A percentile compares a stretch with the other conserved stretches of the same genome.
These are phyloP conservation scores for Quercus aquifolioides DNA, from an alignment of 306 rosid genomes.

Conservation along the genomic window DNA sequence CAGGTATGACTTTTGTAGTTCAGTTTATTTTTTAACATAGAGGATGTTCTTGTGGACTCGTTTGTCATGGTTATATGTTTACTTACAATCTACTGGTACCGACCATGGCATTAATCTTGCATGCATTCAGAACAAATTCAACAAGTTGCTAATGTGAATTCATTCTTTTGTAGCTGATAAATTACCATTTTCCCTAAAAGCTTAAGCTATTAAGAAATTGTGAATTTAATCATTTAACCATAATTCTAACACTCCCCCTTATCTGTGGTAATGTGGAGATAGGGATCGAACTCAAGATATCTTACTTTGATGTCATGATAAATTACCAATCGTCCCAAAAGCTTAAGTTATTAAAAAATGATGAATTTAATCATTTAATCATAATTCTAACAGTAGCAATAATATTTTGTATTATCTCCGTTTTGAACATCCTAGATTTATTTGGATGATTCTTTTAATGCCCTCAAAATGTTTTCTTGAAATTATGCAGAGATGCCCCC, in stretches of 20 bases:
- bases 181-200: too few species aligned
- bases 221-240: too few species aligned
- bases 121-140: not conserved
- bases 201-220: too few species aligned
- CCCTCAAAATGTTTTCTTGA: not conserved
- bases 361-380: too few species aligned
- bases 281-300: too few species aligned
- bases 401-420: not conserved
- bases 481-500: not conserved
- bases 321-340: too few species aligned
- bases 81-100: too few species aligned
- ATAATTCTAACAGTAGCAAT: not conserved
- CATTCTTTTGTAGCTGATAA: not conserved
- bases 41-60: not conserved
- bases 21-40: not conserved
- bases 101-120: too few species aligned
- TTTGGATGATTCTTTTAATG: not conserved
- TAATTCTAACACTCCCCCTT: too few species aligned
- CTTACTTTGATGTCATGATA: too few species aligned
- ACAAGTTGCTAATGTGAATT: not conserved
- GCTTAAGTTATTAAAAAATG: too few species aligned
- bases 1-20: constrained; percentile 55
- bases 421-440: not conserved
- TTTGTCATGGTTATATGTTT: not conserved
- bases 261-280: too few species aligned